These are phyloP conservation scores for Holtermannia corniformis DNA, from an alignment of 768 basidiomycete species.

Conservation along the genomic window DNA sequence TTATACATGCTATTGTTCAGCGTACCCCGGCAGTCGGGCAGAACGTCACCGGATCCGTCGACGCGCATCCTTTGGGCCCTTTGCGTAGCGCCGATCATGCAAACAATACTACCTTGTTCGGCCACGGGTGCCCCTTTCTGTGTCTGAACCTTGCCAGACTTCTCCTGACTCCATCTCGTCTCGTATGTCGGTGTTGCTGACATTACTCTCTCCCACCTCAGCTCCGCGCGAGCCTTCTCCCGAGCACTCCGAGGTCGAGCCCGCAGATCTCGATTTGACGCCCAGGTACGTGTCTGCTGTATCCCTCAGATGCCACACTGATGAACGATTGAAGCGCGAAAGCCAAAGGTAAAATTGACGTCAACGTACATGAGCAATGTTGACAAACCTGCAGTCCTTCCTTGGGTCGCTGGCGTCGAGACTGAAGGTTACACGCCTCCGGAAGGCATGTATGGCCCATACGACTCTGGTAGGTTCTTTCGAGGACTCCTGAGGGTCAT, in stretches of 20 bases:
- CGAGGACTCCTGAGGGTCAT: not conserved
- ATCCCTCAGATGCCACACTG: not conserved
- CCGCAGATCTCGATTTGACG: not conserved
- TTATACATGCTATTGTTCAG: too few species aligned
- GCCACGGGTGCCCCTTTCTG: too few species aligned
- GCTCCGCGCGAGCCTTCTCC: not conserved
- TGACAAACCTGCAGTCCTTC: slow-evolving; percentile 22
- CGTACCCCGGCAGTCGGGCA: too few species aligned
- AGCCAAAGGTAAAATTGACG: slow-evolving; percentile 15
- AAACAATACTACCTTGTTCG: too few species aligned
- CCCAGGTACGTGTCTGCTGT: not conserved
- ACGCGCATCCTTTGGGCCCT: too few species aligned
- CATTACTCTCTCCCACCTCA: too few species aligned
- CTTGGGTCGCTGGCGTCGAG: slow-evolving; percentile 27
- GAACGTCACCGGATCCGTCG: too few species aligned
- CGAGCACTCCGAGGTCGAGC: not conserved
- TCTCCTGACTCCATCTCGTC: too few species aligned
- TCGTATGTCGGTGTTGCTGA: too few species aligned
- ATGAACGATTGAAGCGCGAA: slow-evolving; percentile 3
- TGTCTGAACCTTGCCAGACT: too few species aligned
- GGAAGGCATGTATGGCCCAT: slow-evolving; percentile 35
- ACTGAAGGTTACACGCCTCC: slow-evolving; percentile 13
- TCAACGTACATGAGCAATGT: slow-evolving; percentile 3
- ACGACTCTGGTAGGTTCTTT: slow-evolving; percentile 24
- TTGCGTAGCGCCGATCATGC: too few species aligned